These are phyloP conservation scores for Rhododendron ovatum DNA, from an alignment of 148 eudicot genomes.

Conservation along the genomic window DNA sequence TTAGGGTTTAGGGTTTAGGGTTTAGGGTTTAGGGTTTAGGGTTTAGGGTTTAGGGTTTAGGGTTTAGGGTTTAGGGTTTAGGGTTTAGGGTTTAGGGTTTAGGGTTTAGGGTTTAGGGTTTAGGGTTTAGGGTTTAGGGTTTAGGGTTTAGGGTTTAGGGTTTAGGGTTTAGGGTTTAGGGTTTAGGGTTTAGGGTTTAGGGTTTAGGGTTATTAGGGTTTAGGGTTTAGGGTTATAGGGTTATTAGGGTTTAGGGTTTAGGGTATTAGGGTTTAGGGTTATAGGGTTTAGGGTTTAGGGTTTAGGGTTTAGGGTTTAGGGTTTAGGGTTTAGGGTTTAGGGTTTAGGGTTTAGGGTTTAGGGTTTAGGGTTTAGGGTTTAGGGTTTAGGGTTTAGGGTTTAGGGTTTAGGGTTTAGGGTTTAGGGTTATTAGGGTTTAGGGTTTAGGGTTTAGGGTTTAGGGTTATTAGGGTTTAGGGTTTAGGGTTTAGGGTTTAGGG, in stretches of 20 bases:
- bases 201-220: conserved; percentile 9
- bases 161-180: conserved; percentile 25
- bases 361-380: conserved; percentile 22
- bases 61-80: conserved; percentile 12
- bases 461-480: neutral
- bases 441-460: neutral
- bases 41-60: conserved; percentile 16
- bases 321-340: conserved; percentile 8
- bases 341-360: conserved; percentile 21
- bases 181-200: neutral
- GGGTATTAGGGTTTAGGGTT: conserved; percentile 21
- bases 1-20: conserved; percentile 19
- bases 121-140: conserved; percentile 20
- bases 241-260: conserved; percentile 21
- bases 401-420: conserved; percentile 14
- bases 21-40: conserved; percentile 22
- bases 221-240: conserved; percentile 22
- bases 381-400: conserved; percentile 20
- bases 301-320: conserved; percentile 16
- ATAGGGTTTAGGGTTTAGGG: conserved; percentile 17
- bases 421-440: conserved; percentile 20
- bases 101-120: conserved; percentile 24
- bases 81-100: conserved; percentile 19
- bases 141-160: conserved; percentile 22
- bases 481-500: neutral